Evolutionary conservation across 352 stramenopile species (phyloP), one percentile per base, ranked within the genome.

Genomic region (Lagenidium sp.): DNA sequence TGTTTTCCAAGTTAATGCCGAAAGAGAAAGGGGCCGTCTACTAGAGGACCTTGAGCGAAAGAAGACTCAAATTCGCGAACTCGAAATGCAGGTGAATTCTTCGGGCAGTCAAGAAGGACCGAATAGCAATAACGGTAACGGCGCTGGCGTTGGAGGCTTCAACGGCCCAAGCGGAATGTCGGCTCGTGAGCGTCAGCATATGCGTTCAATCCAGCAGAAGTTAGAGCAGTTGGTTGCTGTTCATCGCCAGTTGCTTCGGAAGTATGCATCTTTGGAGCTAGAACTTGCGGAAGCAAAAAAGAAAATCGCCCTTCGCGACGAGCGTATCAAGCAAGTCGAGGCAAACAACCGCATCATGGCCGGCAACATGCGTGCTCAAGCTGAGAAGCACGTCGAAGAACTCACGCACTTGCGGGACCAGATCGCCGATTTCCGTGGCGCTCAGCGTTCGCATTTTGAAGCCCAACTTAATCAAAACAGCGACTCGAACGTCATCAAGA

Each of bases 311-410:
- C 51, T 95, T 16, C 83, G 85, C 25, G 85, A 96, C 54, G 83
- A 96, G 25, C 79, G 85, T 24, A 95, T 96, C 53, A 87, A 90
- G 50, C 69, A 90, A 28, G 75, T 96, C n/a, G 85, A 96, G 29
- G 65, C 56, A 8, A 93, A 94, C 60, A 87, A 91, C 43, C 72
- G 78, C 36, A 79, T 86, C 48, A 87, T 94, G 74, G 78, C 81
- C 2, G 74, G 68, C 31, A 95, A 94, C 56, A 92, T 95, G 79
- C 80, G 82, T 25, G 65, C 78, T 10, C 81, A 95, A 53, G 80
- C 82, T 1, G 84, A 95, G 51, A 88, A 92, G 41, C 82, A 95
- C 45, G 73, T 92, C 13, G 72, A 92, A 30, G 84, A 95, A 51
- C 65, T 95, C 20, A 92, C 75, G 21, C 73, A 86, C 43, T 54